Base-by-base conservation (phyloP, 345 rosid genomes). In the Firmiana major region DNA sequence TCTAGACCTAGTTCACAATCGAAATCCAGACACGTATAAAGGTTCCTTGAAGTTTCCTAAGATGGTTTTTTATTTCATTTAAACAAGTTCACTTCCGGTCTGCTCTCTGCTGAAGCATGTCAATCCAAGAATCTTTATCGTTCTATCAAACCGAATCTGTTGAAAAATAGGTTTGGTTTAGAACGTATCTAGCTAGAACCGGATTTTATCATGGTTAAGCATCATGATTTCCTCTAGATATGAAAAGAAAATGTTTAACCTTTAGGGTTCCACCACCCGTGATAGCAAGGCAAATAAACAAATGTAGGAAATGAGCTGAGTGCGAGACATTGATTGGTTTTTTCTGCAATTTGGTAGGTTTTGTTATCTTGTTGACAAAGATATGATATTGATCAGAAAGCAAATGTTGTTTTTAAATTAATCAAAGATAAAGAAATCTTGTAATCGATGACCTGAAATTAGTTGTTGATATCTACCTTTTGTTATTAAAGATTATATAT, bases 31-130 rank as follows among this genome's bases (percentile, higher is more conserved):
- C 17, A 67, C 21, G 28, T 43, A 45, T 11, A 51, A 15, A 58
- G 36, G 48, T 19, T 77, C 63, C 48, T 71, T 77, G 75, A 59
- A 63, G 63, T 22, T 22, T 71, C 42, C 45, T 12, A 26, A 16
- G 17, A 59, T 62, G n/a, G 1, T 36, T 36, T 42, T 3, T 53
- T 64, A 70, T 53, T 66, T 16, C 45, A 72, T 63, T 78, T 17
- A 3, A 38, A 71, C 51, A 78, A 49, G 36, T 78, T 78, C 81
- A 63, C 77, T 78, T 78, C 73, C 73, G 81, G 72, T 63, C 72
- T 74, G 21, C 24, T 26, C n/a, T n/a, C n/a, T n/a, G n/a, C n/a
- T n/a, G n/a, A n/a, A n/a, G n/a, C n/a, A n/a, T n/a, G n/a, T n/a
- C n/a, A n/a, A n/a, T n/a, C n/a, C n/a, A n/a, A n/a, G n/a, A n/a